Conservation (phyloP, 1,139 yeast genomes). For the Suhomyces kunorum region DNA sequence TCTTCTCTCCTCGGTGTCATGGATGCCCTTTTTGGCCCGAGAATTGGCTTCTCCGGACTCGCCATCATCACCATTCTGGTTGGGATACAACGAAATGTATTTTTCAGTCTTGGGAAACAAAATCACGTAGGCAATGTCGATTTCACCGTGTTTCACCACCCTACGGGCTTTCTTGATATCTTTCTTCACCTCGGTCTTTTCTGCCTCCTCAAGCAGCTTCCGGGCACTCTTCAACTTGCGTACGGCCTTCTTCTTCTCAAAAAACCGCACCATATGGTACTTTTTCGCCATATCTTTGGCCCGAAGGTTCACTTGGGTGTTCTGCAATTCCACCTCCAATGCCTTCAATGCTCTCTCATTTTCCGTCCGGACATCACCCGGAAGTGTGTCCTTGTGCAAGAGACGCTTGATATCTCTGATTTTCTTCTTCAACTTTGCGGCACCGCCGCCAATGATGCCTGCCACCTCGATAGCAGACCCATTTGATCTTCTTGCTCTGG, state of each 20-base stretch:
- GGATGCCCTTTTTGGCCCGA: constrained; percentile 48
- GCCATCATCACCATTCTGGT: constrained; percentile 23
- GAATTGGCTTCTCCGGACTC: constrained; percentile 34
- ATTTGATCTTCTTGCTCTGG: constrained; percentile 15
- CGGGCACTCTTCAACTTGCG: constrained; percentile 68
- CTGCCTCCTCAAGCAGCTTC: constrained; percentile 46
- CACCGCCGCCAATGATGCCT: constrained; percentile 37
- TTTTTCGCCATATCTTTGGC: constrained; percentile 66
- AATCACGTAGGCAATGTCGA: constrained; percentile 75
- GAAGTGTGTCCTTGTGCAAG: constrained; percentile 59
- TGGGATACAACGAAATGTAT: constrained; percentile 77
- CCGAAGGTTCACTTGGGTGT: constrained; percentile 50
- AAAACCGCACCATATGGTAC: constrained; percentile 92
- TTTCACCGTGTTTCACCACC: constrained; percentile 56
- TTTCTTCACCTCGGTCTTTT: constrained; percentile 47
- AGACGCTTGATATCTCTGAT: constrained; percentile 83
- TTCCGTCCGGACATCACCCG: constrained; percentile 75
- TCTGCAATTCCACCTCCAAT: constrained; percentile 62
- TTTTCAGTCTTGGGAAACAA: constrained; percentile 79
- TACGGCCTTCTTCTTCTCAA: constrained; percentile 85
- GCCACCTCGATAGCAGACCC: constrained; percentile 29
- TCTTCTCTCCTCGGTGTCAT: constrained; percentile 51
- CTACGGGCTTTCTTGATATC: constrained; percentile 55
- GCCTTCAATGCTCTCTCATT: constrained; percentile 87
- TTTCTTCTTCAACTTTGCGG: constrained; percentile 71